Evolutionary conservation across 2,329 filamentous ascomycete genomes (phyloP).

Genomic region (Sporothrix mexicana): DNA sequence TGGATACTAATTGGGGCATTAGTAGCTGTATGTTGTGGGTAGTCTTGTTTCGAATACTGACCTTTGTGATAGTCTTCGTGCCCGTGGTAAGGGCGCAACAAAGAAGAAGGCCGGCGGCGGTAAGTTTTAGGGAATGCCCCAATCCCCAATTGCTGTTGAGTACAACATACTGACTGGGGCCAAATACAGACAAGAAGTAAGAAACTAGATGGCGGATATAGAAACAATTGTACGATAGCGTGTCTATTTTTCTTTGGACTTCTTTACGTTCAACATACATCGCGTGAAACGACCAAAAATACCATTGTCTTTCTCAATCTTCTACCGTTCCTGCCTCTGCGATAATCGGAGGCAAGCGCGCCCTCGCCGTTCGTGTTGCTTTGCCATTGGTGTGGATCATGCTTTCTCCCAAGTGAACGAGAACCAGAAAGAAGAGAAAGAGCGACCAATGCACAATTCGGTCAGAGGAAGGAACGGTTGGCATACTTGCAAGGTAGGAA

Average conservation of each 20-base stretch:
- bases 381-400: not conserved
- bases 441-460: no score
- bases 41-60: not conserved
- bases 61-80: slow-evolving; percentile 63
- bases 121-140: not conserved
- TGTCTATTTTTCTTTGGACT: not conserved
- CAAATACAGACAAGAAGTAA: no score
- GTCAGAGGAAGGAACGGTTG: slow-evolving; percentile 3
- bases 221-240: slow-evolving; percentile 18
- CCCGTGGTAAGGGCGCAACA: slow-evolving; percentile 83
- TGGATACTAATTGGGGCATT: not conserved
- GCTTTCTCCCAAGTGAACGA: not conserved
- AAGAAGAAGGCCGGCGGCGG: slow-evolving; percentile 74
- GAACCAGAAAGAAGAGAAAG: no score
- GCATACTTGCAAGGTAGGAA: not conserved
- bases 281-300: slow-evolving; percentile 7
- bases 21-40: not conserved
- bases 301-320: not conserved
- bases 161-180: not conserved
- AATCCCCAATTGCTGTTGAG: not conserved
- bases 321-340: not conserved
- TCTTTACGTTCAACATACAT: not conserved
- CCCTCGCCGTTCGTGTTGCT: not conserved
- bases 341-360: not conserved
- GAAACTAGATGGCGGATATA: no score